A percentile compares a stretch with the other conserved stretches of the same genome.
phyloP scores from a whole-genome alignment of 257 asterid genomes.

The Nicotiana paniculata region DNA sequence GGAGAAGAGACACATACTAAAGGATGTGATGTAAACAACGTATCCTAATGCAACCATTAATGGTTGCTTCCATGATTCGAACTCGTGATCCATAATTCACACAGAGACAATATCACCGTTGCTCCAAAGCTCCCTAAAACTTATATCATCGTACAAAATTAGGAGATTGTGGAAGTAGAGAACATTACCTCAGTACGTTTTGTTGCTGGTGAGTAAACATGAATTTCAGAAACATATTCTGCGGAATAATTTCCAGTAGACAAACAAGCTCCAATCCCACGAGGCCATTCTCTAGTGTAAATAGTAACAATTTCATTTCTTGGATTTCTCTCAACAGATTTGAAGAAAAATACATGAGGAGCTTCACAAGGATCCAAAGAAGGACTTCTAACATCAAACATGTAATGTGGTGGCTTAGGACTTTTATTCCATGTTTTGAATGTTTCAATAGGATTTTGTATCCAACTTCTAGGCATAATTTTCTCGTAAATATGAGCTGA shows the following conservation, averaged over 20 bases:
- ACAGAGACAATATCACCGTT: no score
- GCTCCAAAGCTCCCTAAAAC: no score
- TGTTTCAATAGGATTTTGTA: conserved; percentile 48
- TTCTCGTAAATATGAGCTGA: conserved; percentile 46
- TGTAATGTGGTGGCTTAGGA: conserved; percentile 18
- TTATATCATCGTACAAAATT: no score
- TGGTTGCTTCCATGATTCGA: no score
- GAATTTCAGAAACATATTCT: conserved; percentile 8
- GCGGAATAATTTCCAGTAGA: conserved; percentile 16
- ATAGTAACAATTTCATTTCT: conserved; percentile 19
- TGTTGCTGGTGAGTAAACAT: conserved; percentile 14
- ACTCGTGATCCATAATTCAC: no score
- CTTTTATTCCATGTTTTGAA: conserved; percentile 32
- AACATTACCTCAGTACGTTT: conserved; percentile 14
- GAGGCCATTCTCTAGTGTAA: conserved; percentile 28
- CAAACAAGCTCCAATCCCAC: conserved; percentile 21
- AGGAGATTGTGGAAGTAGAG: not conserved
- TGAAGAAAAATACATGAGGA: conserved; percentile 47
- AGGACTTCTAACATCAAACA: conserved; percentile 37
- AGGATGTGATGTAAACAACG: no score
- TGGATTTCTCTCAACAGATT: conserved; percentile 2
- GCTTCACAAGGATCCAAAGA: conserved; percentile 41
- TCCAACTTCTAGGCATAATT: conserved; percentile 40
- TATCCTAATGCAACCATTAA: no score
- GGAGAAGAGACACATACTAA: no score